These are phyloP conservation scores for Pseudotsuga menziesii DNA, from an alignment of 75 land plant species.

Conservation along the genomic window DNA sequence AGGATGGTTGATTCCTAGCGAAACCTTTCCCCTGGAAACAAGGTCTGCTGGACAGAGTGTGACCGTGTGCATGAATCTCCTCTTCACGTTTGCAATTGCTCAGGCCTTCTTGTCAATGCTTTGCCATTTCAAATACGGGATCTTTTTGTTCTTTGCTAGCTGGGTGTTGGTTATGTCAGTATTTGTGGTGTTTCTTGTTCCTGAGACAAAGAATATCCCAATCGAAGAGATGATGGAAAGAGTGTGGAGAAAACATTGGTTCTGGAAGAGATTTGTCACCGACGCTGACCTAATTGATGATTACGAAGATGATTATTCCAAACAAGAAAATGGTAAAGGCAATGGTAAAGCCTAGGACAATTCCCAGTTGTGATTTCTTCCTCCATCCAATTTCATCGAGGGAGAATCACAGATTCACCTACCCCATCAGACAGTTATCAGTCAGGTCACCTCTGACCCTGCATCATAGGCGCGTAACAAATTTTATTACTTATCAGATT, in stretches of 20 bases:
- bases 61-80: slow-evolving; percentile 69
- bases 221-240: slow-evolving; percentile 11
- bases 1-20: slow-evolving; percentile 92
- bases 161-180: slow-evolving; percentile 56
- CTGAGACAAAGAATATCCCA: slow-evolving; percentile 17
- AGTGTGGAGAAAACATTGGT: slow-evolving; percentile 72
- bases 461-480: no score
- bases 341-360: no score
- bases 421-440: no score
- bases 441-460: no score
- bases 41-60: slow-evolving; percentile 89
- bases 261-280: slow-evolving; percentile 34
- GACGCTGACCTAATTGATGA: no score
- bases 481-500: no score
- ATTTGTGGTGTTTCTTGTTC: slow-evolving; percentile 30
- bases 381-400: no score
- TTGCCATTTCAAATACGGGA: slow-evolving; percentile 64
- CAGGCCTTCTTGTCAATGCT: slow-evolving; percentile 70
- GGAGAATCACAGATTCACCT: no score
- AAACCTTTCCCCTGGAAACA: slow-evolving; percentile 81
- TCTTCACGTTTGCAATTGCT: slow-evolving; percentile 82
- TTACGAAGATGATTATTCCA: no score
- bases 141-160: slow-evolving; percentile 75
- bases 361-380: no score
- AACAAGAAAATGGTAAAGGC: no score